Percentiles rank a stretch among this genome's conserved stretches.
These are phyloP conservation scores for Sporisorium graminicola DNA, from an alignment of 1,284 basidiomycete species.

Conservation along the genomic window DNA sequence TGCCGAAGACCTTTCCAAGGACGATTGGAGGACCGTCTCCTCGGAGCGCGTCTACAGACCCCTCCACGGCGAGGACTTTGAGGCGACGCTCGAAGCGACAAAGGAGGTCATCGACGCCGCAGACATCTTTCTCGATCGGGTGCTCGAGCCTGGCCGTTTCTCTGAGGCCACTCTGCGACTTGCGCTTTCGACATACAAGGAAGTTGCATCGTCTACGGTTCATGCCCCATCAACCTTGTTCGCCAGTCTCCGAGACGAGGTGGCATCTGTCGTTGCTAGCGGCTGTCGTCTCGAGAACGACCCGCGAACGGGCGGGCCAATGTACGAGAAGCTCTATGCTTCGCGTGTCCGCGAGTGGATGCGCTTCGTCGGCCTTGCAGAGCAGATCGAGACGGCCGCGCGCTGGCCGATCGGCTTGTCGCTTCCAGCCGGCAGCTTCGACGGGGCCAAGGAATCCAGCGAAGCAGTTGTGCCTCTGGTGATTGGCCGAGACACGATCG, in stretches of 20 bases:
- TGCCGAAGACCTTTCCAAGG: constrained; percentile 31
- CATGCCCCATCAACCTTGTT: constrained; percentile 25
- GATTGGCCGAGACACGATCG: constrained; percentile 49
- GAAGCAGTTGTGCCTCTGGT: constrained; percentile 40
- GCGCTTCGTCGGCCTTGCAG: constrained; percentile 59
- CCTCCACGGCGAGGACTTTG: constrained; percentile 58
- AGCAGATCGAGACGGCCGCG: constrained; percentile 60
- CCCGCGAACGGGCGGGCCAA: constrained; percentile 39
- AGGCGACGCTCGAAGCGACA: constrained; percentile 53
- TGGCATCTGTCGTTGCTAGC: constrained; percentile 44
- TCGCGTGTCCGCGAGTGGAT: constrained; percentile 57
- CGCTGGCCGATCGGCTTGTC: constrained; percentile 58
- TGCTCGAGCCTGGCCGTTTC: constrained; percentile 63
- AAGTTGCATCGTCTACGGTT: constrained; percentile 15
- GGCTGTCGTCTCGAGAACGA: constrained; percentile 50
- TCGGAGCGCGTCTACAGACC: constrained; percentile 50
- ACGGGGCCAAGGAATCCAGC: constrained; percentile 1
- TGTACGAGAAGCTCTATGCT: constrained; percentile 51
- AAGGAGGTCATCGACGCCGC: constrained; percentile 38
- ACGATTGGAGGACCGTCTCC: constrained; percentile 54
- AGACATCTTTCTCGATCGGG: constrained; percentile 56
- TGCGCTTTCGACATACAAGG: constrained; percentile 37
- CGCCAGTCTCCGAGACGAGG: constrained; percentile 46
- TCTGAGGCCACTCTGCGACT: constrained; percentile 47
- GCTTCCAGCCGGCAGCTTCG: constrained; percentile 15